A percentile compares a stretch with the other conserved stretches of the same genome.
Evolutionary conservation across 2,329 filamentous ascomycete genomes (phyloP).

Genomic region (Apiospora rasikravindrae): DNA sequence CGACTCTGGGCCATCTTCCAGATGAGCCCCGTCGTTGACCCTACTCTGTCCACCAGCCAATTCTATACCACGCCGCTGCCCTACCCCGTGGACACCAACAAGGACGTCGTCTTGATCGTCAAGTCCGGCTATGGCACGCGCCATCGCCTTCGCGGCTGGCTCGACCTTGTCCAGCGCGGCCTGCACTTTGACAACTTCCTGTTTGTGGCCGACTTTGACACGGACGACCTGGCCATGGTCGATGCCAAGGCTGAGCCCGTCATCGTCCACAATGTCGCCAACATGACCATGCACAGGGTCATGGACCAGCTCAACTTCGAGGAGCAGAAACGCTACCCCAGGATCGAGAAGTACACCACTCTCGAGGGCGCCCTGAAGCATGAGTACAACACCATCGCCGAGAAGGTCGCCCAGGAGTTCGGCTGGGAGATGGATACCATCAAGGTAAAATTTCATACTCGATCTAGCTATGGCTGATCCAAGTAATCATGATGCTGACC

Average conservation of each 20-base stretch:
- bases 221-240: background rate
- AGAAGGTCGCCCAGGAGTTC: conserved; percentile 3
- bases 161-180: conserved; percentile 11
- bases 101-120: conserved; percentile 13
- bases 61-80: background rate
- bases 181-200: conserved; percentile 7
- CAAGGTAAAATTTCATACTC: too few relatives aligned
- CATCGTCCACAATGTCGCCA: conserved; percentile 16
- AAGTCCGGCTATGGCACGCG: conserved; percentile 17
- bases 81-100: background rate
- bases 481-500: background rate
- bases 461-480: too few relatives aligned
- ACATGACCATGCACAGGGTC: conserved; percentile 16
- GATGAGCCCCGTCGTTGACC: background rate
- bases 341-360: conserved; percentile 9
- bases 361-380: conserved; percentile 15
- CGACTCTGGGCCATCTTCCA: conserved; percentile 17
- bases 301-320: background rate
- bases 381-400: conserved; percentile 7
- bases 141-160: conserved; percentile 16
- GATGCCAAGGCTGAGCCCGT: conserved; percentile 10
- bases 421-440: conserved; percentile 21
- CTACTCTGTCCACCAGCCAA: conserved; percentile 1
- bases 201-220: conserved; percentile 17
- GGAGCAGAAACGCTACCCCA: background rate